These are phyloP conservation scores for Aspergillus alliaceus DNA, from an alignment of 2,329 filamentous ascomycete species.

Conservation along the genomic window DNA sequence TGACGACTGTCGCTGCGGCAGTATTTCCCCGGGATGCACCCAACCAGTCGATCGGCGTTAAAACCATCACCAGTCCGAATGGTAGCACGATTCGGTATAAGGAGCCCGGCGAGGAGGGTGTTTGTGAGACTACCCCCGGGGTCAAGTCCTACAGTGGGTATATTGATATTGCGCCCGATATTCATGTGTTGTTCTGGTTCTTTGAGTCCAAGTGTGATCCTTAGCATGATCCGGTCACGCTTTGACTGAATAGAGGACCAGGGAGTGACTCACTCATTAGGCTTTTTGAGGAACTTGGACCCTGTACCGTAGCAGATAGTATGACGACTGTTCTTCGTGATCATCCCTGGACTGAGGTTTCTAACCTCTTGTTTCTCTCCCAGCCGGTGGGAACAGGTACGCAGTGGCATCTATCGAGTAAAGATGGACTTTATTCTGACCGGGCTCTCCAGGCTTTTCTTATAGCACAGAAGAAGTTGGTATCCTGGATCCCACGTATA, in stretches of 20 bases:
- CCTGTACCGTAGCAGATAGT: conserved; percentile 45
- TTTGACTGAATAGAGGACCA: conserved; percentile 46
- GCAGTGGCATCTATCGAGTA: no score
- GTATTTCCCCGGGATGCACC: conserved; percentile 16
- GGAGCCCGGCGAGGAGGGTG: conserved; percentile 50
- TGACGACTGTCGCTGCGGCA: not conserved
- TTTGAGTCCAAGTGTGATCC: conserved; percentile 57
- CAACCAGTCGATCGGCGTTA: conserved; percentile 36
- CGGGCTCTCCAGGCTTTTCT: conserved; percentile 32
- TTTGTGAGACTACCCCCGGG: conserved; percentile 57
- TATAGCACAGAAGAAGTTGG: conserved; percentile 37
- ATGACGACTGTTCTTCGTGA: conserved; percentile 52
- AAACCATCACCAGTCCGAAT: conserved; percentile 38
- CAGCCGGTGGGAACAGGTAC: conserved; percentile 59
- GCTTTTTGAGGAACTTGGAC: conserved; percentile 44
- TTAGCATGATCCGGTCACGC: conserved; percentile 41
- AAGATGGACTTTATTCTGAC: no score
- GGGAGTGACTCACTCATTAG: conserved; percentile 45
- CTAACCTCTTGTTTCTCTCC: conserved; percentile 62
- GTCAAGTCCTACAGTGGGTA: conserved; percentile 61
- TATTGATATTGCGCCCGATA: conserved; percentile 51
- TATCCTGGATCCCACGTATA: conserved; percentile 44
- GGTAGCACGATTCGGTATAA: conserved; percentile 59
- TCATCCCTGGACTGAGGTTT: conserved; percentile 60
- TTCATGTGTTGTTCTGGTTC: conserved; percentile 58